Conservation (phyloP, 805 yeast species). For the Candida verbasci region DNA sequence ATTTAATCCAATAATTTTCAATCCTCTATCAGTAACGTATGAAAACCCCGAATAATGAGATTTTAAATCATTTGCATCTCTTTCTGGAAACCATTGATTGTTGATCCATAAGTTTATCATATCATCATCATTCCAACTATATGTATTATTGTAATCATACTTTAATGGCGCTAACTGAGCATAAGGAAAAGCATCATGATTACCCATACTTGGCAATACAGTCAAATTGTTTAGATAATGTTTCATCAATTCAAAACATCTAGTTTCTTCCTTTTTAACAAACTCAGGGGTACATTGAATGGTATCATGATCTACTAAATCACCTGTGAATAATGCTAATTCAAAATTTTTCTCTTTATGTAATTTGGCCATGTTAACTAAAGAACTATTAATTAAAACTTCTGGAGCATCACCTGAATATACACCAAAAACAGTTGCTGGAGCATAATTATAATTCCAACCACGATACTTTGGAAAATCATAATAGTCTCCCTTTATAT, state of each 20-base stretch:
- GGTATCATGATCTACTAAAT: slow-evolving; percentile 64
- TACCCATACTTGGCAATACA: slow-evolving; percentile 59
- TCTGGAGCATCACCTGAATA: slow-evolving; percentile 67
- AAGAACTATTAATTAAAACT: slow-evolving; percentile 53
- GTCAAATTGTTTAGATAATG: slow-evolving; percentile 47
- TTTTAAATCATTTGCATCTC: slow-evolving; percentile 17
- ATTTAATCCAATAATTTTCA: slow-evolving; percentile 57
- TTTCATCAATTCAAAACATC: slow-evolving; percentile 59
- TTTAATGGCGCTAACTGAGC: slow-evolving; percentile 57
- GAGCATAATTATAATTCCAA: slow-evolving; percentile 22
- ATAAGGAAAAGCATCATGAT: slow-evolving; percentile 72
- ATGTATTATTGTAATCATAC: slow-evolving; percentile 20
- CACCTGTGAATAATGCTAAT: slow-evolving; percentile 68
- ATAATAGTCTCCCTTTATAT: slow-evolving; percentile 28
- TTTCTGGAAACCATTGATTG: slow-evolving; percentile 33
- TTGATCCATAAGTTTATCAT: slow-evolving; percentile 29
- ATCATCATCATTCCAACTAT: slow-evolving; percentile 31
- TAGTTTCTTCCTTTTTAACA: slow-evolving; percentile 69
- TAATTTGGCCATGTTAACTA: slow-evolving; percentile 22
- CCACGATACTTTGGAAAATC: slow-evolving; percentile 22
- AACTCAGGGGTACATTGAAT: slow-evolving; percentile 49
- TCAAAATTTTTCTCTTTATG: slow-evolving; percentile 36
- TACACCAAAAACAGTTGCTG: slow-evolving; percentile 60
- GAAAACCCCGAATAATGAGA: slow-evolving; percentile 61
- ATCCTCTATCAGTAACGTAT: slow-evolving; percentile 49